Evolutionary conservation across 1,284 basidiomycete species (phyloP), one percentile per base, ranked within the genome.

Genomic region (Rhodotorula sp.): DNA sequence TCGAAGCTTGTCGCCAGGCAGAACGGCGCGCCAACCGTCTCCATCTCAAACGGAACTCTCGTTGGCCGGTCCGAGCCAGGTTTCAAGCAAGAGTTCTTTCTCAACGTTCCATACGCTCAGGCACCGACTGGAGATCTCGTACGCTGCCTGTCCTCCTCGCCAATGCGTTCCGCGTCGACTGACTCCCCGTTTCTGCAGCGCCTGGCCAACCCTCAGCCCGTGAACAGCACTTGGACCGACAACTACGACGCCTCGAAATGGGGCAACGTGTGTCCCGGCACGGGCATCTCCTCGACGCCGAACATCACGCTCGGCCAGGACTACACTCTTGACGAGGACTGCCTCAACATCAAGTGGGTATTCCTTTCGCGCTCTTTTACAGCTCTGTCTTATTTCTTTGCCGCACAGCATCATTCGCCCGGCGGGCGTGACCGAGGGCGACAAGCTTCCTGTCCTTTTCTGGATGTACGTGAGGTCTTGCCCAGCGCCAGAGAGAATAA

Each of bases 381-480:
- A 5, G 34, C 5, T 5, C 34, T 34, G 34, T 34, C 34, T 34
- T 2, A 34, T 34, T 34, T 34, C 25, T 53, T 53, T 25, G 8
- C 25, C 8, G 23, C 9, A 10, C 52, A 53, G 77, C 76, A 84
- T 89, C 49, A 86, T 87, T 5, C 78, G 72, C 8, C 74, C 81
- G 14, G 77, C 82, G 1, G 80, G 78, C n/a, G 80, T 83, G 1
- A 81, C 79, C 1, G 59, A 82, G 1, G 75, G 73, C 0, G 82
- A 83, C 0, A 84, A 85, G 48, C 79, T 88, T 34, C 88, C 88
- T 0, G 86, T 89, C 7, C 81, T 87, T 19, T 83, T 85, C 83
- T 86, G 77, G 67, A 80, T 74, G 25, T 68, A 68, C 44, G 74
- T 49, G 76, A 1, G 76, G 17, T 49, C 48, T 19, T 19, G 16